Percentiles rank a stretch among this genome's conserved stretches.
phyloP scores from a whole-genome alignment of 2,329 filamentous ascomycete genomes.

The Verticillium dahliae region DNA sequence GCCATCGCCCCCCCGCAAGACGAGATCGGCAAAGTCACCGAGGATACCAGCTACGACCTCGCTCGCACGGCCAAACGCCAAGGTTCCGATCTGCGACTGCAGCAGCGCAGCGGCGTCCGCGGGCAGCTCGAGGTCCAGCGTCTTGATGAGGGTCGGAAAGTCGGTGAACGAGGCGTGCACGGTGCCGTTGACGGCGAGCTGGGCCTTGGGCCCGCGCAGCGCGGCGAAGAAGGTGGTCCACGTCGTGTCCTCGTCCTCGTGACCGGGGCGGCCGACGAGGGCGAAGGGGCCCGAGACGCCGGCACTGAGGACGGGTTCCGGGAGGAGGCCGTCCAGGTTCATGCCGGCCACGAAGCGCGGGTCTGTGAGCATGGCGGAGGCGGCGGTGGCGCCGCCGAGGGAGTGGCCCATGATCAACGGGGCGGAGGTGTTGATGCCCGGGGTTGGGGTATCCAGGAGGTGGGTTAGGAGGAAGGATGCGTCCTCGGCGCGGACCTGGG shows the following conservation, averaged over 20 bases:
- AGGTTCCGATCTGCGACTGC: slow-evolving; percentile 9
- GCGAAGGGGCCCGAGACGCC: slow-evolving; percentile 23
- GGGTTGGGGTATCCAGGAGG: slow-evolving; percentile 15
- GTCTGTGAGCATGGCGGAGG: slow-evolving; percentile 22
- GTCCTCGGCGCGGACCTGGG: slow-evolving; percentile 27
- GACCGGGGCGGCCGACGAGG: slow-evolving; percentile 20
- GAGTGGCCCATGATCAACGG: slow-evolving; percentile 32
- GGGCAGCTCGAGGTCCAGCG: slow-evolving; percentile 14
- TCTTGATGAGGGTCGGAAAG: slow-evolving; percentile 17
- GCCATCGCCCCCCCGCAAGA: neutral
- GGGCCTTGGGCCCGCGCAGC: slow-evolving; percentile 17
- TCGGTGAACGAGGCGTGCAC: slow-evolving; percentile 25
- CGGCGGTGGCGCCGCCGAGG: slow-evolving; percentile 29
- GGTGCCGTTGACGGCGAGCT: slow-evolving; percentile 17
- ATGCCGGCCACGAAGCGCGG: slow-evolving; percentile 26
- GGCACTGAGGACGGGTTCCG: slow-evolving; percentile 18
- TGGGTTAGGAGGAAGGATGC: slow-evolving; percentile 28
- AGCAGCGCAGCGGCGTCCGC: slow-evolving; percentile 1
- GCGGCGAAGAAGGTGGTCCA: slow-evolving; percentile 23
- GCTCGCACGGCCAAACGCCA: slow-evolving; percentile 1
- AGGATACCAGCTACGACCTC: slow-evolving; percentile 3
- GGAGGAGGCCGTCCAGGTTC: slow-evolving; percentile 32
- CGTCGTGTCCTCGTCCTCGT: slow-evolving; percentile 20
- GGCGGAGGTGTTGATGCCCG: slow-evolving; percentile 18
- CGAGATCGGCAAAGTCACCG: slow-evolving; percentile 2